phyloP scores from a whole-genome alignment of 164 flowering plant genomes.

The Vitis amurensis region DNA sequence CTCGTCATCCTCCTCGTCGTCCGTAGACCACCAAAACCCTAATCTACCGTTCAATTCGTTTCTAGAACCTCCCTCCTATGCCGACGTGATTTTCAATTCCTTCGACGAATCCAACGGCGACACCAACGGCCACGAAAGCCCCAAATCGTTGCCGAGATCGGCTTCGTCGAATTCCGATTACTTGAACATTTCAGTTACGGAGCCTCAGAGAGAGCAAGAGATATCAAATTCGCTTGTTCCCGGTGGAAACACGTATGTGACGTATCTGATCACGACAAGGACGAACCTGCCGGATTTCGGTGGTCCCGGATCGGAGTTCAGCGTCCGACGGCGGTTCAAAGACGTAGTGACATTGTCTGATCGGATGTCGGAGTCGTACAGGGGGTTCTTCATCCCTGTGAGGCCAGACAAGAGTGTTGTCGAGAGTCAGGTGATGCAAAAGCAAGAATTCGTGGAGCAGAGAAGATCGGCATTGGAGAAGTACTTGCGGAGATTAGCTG shows the following conservation, averaged over 20 bases:
- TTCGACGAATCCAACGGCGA: conserved; percentile 27
- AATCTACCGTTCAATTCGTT: conserved; percentile 26
- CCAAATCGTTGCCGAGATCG: conserved; percentile 24
- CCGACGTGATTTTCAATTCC: conserved; percentile 41
- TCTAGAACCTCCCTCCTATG: conserved; percentile 50
- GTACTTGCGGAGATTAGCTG: conserved; percentile 74
- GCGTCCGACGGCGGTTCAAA: conserved; percentile 69
- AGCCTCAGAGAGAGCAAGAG: conserved; percentile 82
- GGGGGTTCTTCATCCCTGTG: conserved; percentile 82
- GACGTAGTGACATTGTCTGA: conserved; percentile 85
- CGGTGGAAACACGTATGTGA: conserved; percentile 61
- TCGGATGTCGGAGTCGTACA: conserved; percentile 65
- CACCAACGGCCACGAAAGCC: conserved; percentile 18
- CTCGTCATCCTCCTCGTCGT: conserved; percentile 1
- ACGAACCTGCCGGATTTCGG: conserved; percentile 66
- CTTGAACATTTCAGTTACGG: conserved; percentile 66
- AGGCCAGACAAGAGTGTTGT: conserved; percentile 94
- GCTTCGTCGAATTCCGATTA: conserved; percentile 43
- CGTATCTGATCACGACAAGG: conserved; percentile 73
- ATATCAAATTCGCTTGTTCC: conserved; percentile 69
- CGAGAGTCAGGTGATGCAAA: conserved; percentile 98
- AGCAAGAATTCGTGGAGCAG: conserved; percentile 96
- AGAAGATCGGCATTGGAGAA: conserved; percentile 87
- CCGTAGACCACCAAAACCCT: conserved; percentile 13
- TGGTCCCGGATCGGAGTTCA: conserved; percentile 51